Conservation (phyloP, 352 stramenopile genomes). For the Pythium folliculosum region DNA sequence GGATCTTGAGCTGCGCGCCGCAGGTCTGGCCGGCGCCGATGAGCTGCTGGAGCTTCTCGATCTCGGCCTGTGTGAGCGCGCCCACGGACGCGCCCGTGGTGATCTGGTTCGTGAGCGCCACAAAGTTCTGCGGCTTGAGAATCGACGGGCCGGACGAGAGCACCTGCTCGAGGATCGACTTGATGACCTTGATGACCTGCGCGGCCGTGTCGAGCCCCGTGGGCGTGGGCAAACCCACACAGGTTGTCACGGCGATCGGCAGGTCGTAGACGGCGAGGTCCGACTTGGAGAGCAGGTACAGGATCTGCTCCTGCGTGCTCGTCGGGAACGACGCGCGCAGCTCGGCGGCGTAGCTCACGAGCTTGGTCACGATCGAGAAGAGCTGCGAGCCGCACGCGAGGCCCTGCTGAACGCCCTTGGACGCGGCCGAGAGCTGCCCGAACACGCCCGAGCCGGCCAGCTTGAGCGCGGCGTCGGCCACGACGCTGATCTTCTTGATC, state of each 20-base stretch:
- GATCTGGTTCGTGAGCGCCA: conserved; percentile 14
- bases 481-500: conserved; percentile 47
- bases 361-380: conserved; percentile 44
- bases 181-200: conserved; percentile 39
- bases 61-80: conserved; percentile 8
- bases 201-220: conserved; percentile 24
- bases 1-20: conserved; percentile 23
- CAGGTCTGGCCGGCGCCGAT: conserved; percentile 23
- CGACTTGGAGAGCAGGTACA: conserved; percentile 44
- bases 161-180: conserved; percentile 27
- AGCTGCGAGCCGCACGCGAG: conserved; percentile 56
- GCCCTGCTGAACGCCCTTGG: conserved; percentile 43
- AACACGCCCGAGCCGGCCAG: conserved; percentile 57
- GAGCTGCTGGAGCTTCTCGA: conserved; percentile 20
- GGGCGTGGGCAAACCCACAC: conserved; percentile 34
- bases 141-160: not conserved
- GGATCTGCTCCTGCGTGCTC: conserved; percentile 36
- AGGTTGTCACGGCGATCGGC: conserved; percentile 43
- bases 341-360: conserved; percentile 31
- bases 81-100: not conserved
- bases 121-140: conserved; percentile 15
- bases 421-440: conserved; percentile 40
- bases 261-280: conserved; percentile 52
- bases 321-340: conserved; percentile 11
- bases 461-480: conserved; percentile 56